Evolutionary conservation across 345 rosid genomes (phyloP).

Genomic region (Citrus sp.): DNA sequence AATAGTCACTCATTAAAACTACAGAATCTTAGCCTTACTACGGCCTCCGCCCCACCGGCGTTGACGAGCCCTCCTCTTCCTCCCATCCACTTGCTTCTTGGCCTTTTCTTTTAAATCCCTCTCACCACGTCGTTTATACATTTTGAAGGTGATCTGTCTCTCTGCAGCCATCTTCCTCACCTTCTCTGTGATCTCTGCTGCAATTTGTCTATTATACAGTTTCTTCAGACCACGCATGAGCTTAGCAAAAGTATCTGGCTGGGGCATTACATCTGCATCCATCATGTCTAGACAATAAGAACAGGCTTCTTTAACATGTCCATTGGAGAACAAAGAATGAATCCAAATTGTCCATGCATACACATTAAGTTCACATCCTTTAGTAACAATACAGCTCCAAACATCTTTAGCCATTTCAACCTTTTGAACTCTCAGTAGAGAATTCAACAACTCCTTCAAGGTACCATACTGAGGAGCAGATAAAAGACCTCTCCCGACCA

Average conservation of each 20-base stretch:
- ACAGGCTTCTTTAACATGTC: conserved; percentile 87
- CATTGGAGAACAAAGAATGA: conserved; percentile 76
- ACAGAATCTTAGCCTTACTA: conserved; percentile 19
- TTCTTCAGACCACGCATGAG: conserved; percentile 80
- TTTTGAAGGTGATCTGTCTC: conserved; percentile 73
- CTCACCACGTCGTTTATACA: conserved; percentile 91
- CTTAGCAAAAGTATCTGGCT: conserved; percentile 82
- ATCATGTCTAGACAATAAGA: conserved; percentile 86
- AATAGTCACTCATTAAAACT: conserved; percentile 7
- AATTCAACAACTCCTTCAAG: conserved; percentile 61
- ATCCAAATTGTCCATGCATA: conserved; percentile 92
- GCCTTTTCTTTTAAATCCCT: conserved; percentile 65
- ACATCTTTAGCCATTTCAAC: conserved; percentile 80
- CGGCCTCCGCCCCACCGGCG: conserved; percentile 26
- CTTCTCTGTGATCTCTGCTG: conserved; percentile 86
- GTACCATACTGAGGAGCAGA: conserved; percentile 64
- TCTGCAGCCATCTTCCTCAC: conserved; percentile 90
- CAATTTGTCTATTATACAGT: conserved; percentile 68
- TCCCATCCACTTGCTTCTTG: conserved; percentile 43
- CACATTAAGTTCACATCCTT: conserved; percentile 72
- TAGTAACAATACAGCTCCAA: conserved; percentile 65
- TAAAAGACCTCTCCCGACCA: conserved; percentile 72
- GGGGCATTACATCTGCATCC: conserved; percentile 82
- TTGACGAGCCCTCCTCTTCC: conserved; percentile 54
- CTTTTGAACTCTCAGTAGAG: conserved; percentile 63